phyloP scores from a whole-genome alignment of 352 stramenopile species.

The Aphanomyces cochlioides region DNA sequence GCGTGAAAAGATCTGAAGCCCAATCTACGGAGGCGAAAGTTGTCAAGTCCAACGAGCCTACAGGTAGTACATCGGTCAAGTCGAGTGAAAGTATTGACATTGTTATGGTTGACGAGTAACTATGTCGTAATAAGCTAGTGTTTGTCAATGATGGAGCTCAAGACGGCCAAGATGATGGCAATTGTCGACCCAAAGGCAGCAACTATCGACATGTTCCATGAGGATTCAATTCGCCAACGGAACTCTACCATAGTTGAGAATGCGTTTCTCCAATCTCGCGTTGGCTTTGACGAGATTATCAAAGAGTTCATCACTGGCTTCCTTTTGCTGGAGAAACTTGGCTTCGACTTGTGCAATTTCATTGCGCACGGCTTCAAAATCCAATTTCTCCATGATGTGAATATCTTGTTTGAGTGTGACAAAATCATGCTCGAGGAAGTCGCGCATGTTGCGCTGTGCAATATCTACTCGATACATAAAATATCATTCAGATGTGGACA shows the following conservation, averaged over 20 bases:
- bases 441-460: slow-evolving; percentile 79
- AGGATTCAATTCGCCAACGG: not conserved
- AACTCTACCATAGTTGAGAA: slow-evolving; percentile 64
- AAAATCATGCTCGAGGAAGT: slow-evolving; percentile 85
- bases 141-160: slow-evolving; percentile 28
- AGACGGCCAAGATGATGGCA: slow-evolving; percentile 28
- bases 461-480: slow-evolving; percentile 51
- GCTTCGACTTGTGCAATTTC: slow-evolving; percentile 86
- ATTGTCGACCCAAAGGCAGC: slow-evolving; percentile 25
- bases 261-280: slow-evolving; percentile 60
- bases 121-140: slow-evolving; percentile 1
- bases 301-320: slow-evolving; percentile 26
- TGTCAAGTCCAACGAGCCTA: not conserved
- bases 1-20: too few relatives aligned
- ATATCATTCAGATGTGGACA: not conserved
- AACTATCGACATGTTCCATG: not conserved
- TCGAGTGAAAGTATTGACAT: not conserved
- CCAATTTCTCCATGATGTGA: slow-evolving; percentile 87
- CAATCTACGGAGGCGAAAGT: too few relatives aligned
- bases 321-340: slow-evolving; percentile 37
- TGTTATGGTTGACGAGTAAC: not conserved
- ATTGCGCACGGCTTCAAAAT: slow-evolving; percentile 86
- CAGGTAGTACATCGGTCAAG: not conserved
- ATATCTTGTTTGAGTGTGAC: slow-evolving; percentile 88
- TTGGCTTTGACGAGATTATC: slow-evolving; percentile 18